These are phyloP conservation scores for Rugonectria rugulosa DNA, from an alignment of 2,329 filamentous ascomycete genomes.

Conservation along the genomic window DNA sequence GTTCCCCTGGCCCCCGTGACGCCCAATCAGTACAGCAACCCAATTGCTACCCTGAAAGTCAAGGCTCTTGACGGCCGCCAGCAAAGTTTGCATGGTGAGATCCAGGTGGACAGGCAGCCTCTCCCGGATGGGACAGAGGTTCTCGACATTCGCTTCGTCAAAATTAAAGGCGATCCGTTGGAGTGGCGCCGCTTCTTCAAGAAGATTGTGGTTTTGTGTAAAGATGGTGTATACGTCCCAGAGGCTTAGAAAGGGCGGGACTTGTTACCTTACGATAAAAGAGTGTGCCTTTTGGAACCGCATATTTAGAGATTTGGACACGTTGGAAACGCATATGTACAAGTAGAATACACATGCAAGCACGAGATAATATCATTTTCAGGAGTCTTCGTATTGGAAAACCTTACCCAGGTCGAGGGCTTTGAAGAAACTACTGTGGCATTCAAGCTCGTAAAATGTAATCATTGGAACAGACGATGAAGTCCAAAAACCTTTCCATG, in stretches of 20 bases:
- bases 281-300: no score
- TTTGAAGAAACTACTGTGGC: no score
- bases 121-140: conserved; percentile 67
- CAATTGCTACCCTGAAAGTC: conserved; percentile 72
- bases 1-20: conserved; percentile 70
- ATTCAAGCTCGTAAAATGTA: no score
- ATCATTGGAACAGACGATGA: no score
- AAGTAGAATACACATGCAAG: no score
- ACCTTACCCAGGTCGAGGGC: no score
- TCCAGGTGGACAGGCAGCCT: conserved; percentile 72
- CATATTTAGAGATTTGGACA: conserved; percentile 3
- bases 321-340: no score
- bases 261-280: no score
- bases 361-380: no score
- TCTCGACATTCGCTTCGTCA: conserved; percentile 89
- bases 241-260: conserved; percentile 46
- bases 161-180: conserved; percentile 92
- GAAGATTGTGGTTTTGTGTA: conserved; percentile 86
- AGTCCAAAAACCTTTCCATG: no score
- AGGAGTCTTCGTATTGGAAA: no score
- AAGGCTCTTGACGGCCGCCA: conserved; percentile 76
- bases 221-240: conserved; percentile 76
- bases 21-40: conserved; percentile 60
- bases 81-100: conserved; percentile 77
- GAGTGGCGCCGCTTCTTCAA: conserved; percentile 99